Base-by-base conservation (phyloP, 495 filamentous ascomycete species). In the Friedmanniomyces endolithicus region DNA sequence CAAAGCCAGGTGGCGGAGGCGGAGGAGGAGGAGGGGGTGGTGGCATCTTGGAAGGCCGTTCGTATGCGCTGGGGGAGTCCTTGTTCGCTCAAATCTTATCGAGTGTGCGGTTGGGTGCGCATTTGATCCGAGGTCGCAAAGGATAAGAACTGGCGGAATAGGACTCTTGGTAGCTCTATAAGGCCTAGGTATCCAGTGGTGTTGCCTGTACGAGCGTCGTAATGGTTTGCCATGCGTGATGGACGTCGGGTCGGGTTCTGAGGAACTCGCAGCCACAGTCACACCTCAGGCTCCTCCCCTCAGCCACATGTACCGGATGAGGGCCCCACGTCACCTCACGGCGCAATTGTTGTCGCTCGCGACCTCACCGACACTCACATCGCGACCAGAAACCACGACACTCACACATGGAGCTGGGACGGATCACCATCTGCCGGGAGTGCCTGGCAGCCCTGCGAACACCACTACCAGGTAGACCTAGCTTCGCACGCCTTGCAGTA, bases 1-100 rank as follows among this genome's bases (percentile, higher is more conserved):
- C 83, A 64, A 74, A 73, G 54, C 78, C 78, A 31, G 80, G 80
- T 37, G 84, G 84, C n/a, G 85, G 85, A 53, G 84, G 79, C 44
- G 75, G 83, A 58, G 83, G 81, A 61, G 78, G 76, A 68, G 83
- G 80, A 33, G 31, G 81, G 61, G 78, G 76, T 68, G 83, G 80
- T 25, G 31, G 51, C 20, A 27, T 47, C 11, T 47, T 47, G 39
- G 6, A 22, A n/a, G 14, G 4, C 39, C 6, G 39, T 4, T 4
- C 3, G 39, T n/a, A 41, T 41, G 39, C 16, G 39, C 39, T 41
- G 14, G 39, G 8, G 44, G 11, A 4, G 24, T 47, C 11, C 3
- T 47, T 16, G 20, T 47, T 41, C 23, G 20, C 19, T 41, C 12
- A 41, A 19, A n/a, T n/a, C n/a, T n/a, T 14, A 14, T 14, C 17